Evolutionary conservation across 306 rosid genomes (phyloP).

Genomic region (Casuarina equisetifolia): DNA sequence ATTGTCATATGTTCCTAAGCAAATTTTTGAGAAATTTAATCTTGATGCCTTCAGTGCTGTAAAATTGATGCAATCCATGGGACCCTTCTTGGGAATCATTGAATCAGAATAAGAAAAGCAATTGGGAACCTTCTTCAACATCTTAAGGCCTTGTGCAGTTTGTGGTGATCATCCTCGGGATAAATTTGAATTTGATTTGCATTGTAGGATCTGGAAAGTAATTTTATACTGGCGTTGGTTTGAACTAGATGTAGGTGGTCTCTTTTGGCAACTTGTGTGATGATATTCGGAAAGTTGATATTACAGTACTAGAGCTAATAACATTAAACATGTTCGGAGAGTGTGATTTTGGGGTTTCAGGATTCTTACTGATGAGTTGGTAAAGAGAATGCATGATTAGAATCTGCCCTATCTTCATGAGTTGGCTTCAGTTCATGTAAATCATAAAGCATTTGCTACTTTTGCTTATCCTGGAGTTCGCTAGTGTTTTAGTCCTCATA

Average conservation of each 20-base stretch:
- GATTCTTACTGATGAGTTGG: neutral
- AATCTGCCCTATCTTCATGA: constrained; percentile 19
- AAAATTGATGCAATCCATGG: neutral
- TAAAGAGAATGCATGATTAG: constrained; percentile 11
- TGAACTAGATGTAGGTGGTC: constrained; percentile 10
- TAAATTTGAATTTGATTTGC: constrained; percentile 15
- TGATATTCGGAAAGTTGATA: constrained; percentile 5
- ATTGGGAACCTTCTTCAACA: neutral
- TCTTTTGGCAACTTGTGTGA: constrained; percentile 10
- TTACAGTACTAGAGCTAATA: constrained; percentile 4
- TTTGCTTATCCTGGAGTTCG: neutral
- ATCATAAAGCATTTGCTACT: neutral
- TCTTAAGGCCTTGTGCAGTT: neutral
- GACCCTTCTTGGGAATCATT: neutral
- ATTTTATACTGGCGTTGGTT: constrained; percentile 5
- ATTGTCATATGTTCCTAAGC: neutral
- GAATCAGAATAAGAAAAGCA: constrained; percentile 3
- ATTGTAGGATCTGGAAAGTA: constrained; percentile 13
- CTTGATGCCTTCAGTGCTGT: neutral
- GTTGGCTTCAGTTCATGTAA: neutral
- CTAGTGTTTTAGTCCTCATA: neutral
- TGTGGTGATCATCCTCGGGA: constrained; percentile 6
- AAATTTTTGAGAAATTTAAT: neutral
- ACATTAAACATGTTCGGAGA: neutral
- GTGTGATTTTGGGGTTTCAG: constrained; percentile 10